Evolutionary conservation across 2,329 filamentous ascomycete species (phyloP).

Genomic region (Dactylellina drechsleri): DNA sequence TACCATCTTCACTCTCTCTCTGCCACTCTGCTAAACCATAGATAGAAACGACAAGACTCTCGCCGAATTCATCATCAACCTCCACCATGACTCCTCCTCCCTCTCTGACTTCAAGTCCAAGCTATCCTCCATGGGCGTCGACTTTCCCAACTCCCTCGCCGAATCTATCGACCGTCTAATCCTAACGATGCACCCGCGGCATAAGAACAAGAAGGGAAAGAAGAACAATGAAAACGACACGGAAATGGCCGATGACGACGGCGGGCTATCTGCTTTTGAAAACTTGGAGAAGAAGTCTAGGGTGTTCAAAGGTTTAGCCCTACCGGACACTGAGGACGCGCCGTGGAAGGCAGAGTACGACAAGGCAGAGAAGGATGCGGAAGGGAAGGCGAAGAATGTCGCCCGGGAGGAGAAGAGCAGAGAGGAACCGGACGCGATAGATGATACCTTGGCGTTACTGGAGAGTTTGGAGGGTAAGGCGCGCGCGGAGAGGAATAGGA

Average conservation of each 20-base stretch:
- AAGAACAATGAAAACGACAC: constrained; percentile 59
- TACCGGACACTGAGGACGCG: constrained; percentile 78
- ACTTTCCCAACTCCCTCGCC: constrained; percentile 84
- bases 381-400: constrained; percentile 56
- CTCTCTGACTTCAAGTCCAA: constrained; percentile 78
- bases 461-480: constrained; percentile 81
- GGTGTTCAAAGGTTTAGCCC: constrained; percentile 87
- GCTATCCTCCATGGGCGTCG: constrained; percentile 79
- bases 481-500: constrained; percentile 62
- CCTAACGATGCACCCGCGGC: constrained; percentile 87
- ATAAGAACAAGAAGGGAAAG: constrained; percentile 70
- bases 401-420: constrained; percentile 57
- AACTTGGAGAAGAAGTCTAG: constrained; percentile 78
- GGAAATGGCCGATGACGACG: constrained; percentile 62
- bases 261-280: constrained; percentile 62
- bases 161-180: constrained; percentile 92
- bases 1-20: not conserved
- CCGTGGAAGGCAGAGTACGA: constrained; percentile 66
- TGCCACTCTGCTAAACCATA: not conserved
- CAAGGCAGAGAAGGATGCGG: constrained; percentile 59
- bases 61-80: constrained; percentile 93
- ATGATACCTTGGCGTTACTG: constrained; percentile 92
- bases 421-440: constrained; percentile 74
- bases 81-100: constrained; percentile 78
- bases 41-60: constrained; percentile 82